Evolutionary conservation across 805 yeast species (phyloP), one percentile per base, ranked within the genome.

Genomic region (Ogataea thermomethanolica): DNA sequence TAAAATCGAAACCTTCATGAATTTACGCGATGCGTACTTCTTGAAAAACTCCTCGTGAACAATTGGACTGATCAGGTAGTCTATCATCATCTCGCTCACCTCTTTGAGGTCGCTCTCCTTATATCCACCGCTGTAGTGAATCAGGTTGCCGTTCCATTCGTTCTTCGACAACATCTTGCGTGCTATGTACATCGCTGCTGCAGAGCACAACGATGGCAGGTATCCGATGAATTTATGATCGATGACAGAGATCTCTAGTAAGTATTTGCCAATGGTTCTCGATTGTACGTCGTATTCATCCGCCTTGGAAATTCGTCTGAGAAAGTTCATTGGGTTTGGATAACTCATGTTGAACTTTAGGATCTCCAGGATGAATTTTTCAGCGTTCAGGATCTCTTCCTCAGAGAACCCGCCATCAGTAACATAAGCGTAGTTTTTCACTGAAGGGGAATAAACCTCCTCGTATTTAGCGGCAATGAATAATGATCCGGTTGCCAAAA

Each of bases 381-480:
- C 97, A 17, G 95, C 95, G 53, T 76, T 80, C 49, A 86, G 73
- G 38, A 90, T 85, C 54, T 84, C 93, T 38, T 81, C 84, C 58
- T 81, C 89, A 11, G 83, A 74, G 55, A 80, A 85, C 3, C 88
- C 85, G 33, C 91, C 91, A 61, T 86, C 95, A 20, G 95, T 86
- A 43, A 86, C 86, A 58, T 84, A 84, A 3, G 95, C 85, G 59
- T 86, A 90, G 61, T 86, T 85, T 44, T 81, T 76, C 23, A 90
- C 81, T 25, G 90, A 81, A 8, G 96, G 97, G 8, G 88, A 73
- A 58, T 81, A 84, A 21, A 90, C 95, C 65, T 90, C 97, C 66
- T 90, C 96, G 61, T 84, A 86, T 64, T 89, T 89, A 11, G 96
- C 95, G 29, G 96, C 95, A 45, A 88, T 83, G 62, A 88, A 86